These are phyloP conservation scores for Lipomyces yarrowii DNA, from an alignment of 1,139 yeast species.

Conservation along the genomic window DNA sequence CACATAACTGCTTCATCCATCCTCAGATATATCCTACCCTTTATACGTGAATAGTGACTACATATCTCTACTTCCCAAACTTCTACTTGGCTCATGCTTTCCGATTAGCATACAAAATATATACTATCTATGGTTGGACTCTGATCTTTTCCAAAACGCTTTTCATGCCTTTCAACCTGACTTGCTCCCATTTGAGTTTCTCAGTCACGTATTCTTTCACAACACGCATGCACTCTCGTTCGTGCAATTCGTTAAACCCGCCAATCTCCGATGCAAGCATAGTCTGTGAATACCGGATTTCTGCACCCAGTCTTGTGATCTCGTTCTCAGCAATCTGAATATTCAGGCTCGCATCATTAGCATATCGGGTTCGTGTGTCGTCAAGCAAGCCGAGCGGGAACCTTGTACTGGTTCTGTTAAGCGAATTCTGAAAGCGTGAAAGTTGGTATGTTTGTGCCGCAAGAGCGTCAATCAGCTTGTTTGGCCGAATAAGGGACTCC, in stretches of 20 bases:
- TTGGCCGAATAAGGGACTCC: conserved; percentile 30
- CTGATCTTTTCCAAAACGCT: conserved; percentile 21
- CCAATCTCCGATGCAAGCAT: conserved; percentile 47
- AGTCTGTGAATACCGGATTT: conserved; percentile 42
- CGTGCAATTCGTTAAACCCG: conserved; percentile 43
- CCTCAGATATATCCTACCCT: not conserved
- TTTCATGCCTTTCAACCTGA: conserved; percentile 49
- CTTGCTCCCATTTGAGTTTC: conserved; percentile 40
- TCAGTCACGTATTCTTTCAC: conserved; percentile 39
- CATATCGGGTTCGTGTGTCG: conserved; percentile 43
- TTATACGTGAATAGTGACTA: not conserved
- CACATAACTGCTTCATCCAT: not conserved
- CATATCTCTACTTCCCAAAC: not conserved
- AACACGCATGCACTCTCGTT: conserved; percentile 39
- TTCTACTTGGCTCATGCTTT: not conserved
- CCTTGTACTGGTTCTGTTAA: conserved; percentile 37
- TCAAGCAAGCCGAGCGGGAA: conserved; percentile 46
- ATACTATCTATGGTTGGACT: not conserved
- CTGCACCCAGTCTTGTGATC: conserved; percentile 39
- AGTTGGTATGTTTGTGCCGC: conserved; percentile 34
- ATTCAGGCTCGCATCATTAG: conserved; percentile 38
- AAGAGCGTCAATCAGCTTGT: conserved; percentile 36
- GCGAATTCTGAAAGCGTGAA: conserved; percentile 34
- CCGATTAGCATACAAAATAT: not conserved
- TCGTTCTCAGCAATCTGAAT: conserved; percentile 40